Conservation (phyloP, 495 filamentous ascomycete genomes). For the Aspergillus wentii region DNA sequence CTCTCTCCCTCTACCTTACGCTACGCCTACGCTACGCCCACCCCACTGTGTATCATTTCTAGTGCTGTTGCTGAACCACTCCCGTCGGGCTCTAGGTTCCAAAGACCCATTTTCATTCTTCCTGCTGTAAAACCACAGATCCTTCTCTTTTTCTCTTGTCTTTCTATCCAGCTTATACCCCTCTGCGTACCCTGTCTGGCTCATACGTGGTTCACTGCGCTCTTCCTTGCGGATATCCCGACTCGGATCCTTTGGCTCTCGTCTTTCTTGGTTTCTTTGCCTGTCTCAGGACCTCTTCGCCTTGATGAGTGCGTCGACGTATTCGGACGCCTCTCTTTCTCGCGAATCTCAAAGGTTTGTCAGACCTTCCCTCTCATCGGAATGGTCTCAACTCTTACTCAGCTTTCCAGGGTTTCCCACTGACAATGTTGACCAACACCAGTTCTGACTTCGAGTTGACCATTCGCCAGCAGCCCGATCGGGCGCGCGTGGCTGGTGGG, state of each 20-base stretch:
- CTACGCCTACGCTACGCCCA: constrained; percentile 2
- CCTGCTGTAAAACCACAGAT: constrained; percentile 12
- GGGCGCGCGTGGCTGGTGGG: constrained; percentile 64
- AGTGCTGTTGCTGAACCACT: constrained; percentile 16
- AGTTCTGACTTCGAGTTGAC: constrained; percentile 57
- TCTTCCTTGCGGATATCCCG: constrained; percentile 18
- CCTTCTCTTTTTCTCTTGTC: constrained; percentile 9
- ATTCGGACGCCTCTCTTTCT: constrained; percentile 40
- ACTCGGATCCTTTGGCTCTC: constrained; percentile 20
- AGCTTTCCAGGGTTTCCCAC: constrained; percentile 26
- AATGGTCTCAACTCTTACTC: constrained; percentile 27
- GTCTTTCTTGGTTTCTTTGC: constrained; percentile 8
- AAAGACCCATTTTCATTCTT: constrained; percentile 11
- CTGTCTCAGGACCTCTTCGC: constrained; percentile 18
- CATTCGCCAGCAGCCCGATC: constrained; percentile 62
- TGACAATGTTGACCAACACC: constrained; percentile 39
- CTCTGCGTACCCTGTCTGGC: constrained; percentile 14
- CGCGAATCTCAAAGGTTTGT: constrained; percentile 38
- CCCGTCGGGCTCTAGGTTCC: constrained; percentile 11
- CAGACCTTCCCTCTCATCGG: constrained; percentile 4
- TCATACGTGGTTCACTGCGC: constrained; percentile 21
- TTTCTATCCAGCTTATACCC: constrained; percentile 11
- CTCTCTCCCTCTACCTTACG: constrained; percentile 14
- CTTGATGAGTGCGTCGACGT: constrained; percentile 47
- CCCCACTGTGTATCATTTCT: constrained; percentile 16